Base-by-base conservation (phyloP, 2,329 filamentous ascomycete species). In the Colletotrichum incanum region DNA sequence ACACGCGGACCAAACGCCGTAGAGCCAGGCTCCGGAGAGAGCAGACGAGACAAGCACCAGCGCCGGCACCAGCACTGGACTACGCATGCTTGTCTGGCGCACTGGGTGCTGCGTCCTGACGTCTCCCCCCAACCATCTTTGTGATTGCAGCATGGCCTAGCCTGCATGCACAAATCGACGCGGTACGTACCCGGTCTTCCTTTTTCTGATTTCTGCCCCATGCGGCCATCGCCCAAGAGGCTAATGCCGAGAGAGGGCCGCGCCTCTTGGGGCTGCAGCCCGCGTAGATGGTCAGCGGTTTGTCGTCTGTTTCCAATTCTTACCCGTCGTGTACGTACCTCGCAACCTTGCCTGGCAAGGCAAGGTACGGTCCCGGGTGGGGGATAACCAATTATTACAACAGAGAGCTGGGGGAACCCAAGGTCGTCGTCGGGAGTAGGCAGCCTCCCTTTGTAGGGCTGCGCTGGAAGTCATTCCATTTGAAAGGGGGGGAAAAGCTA, bases 161-260 rank as follows among this genome's bases (percentile, higher is more conserved):
- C 65, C 55, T 69, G 52, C 23, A 72, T 72, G 66, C 66, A 60
- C 70, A 61, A 65, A 47, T 58, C 26, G 69, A 68, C n/a, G 9
- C n/a, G n/a, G 55, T 71, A 68, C 65, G 65, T 64, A 67, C 37
- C 58, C 37, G 16, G 16, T 43, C 9, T 63, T 68, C 34, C 39
- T 41, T 41, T 60, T 52, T 59, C 43, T 50, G 47, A 28, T 60
- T 70, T 69, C 61, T 55, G 66, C 66, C 70, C 70, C 70, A 72
- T 72, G 54, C 70, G 59, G 52, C 65, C 65, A 60, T 34, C 62
- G 65, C 70, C 52, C 39, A 70, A 47, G 65, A 72, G 70, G 70
- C 70, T 72, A 70, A 72, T 72, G 70, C 70, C 70, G 65, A 72
- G 70, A 69, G 70, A 72, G 70, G 70, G 60, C 70, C 65, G 60